Evolutionary conservation across 192 early-diverging fungal species (phyloP).

Genomic region (Coemansia reversa): DNA sequence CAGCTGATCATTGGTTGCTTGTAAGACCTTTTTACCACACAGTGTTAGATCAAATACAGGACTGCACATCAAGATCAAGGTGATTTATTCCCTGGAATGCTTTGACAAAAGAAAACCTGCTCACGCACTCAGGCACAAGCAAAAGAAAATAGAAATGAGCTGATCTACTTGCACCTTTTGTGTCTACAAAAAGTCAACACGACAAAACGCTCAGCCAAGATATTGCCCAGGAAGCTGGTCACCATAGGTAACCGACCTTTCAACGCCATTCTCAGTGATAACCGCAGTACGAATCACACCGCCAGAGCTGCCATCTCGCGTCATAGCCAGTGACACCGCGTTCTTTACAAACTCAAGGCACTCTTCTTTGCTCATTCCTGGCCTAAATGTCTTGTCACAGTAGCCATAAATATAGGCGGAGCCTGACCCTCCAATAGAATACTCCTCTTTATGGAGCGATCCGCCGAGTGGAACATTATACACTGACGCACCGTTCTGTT

Average conservation of each 20-base stretch:
- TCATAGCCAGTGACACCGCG: constrained; percentile 89
- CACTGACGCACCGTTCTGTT: constrained; percentile 82
- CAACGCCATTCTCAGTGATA: constrained; percentile 87
- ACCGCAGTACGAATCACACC: constrained; percentile 93
- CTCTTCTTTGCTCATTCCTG: constrained; percentile 84
- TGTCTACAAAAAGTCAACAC: neutral
- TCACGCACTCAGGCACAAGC: neutral
- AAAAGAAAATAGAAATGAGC: neutral
- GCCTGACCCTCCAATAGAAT: constrained; percentile 93
- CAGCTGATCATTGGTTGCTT: neutral
- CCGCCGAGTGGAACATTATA: constrained; percentile 93
- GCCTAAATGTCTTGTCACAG: constrained; percentile 83
- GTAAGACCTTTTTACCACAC: neutral
- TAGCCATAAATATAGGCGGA: constrained; percentile 98
- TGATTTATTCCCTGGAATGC: neutral
- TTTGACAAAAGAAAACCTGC: neutral
- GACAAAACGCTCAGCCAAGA: constrained; percentile 15
- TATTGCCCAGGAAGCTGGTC: constrained; percentile 63
- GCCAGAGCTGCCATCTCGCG: constrained; percentile 95
- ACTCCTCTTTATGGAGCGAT: constrained; percentile 86
- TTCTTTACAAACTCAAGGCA: constrained; percentile 92
- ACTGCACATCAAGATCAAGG: neutral
- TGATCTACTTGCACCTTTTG: neutral
- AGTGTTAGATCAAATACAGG: neutral
- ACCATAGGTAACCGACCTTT: constrained; percentile 85